Conservation (phyloP, 495 filamentous ascomycete species). For the Neurospora sp. region DNA sequence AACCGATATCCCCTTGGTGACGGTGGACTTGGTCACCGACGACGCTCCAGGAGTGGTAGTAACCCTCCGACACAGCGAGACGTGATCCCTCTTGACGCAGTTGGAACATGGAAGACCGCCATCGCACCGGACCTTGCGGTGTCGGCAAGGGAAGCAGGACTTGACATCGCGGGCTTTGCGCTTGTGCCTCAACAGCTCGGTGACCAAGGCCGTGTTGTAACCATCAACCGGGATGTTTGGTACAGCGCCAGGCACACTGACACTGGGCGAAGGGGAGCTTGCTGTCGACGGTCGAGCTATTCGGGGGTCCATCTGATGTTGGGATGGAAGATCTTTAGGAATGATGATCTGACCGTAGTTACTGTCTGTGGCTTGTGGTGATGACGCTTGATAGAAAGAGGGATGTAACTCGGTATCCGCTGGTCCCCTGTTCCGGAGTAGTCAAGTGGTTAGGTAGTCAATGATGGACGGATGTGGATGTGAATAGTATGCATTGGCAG, state of each 20-base stretch:
- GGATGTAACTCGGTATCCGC: neutral
- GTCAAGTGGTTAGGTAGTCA: neutral
- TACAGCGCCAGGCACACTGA: neutral
- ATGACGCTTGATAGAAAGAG: neutral
- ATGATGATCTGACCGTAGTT: neutral
- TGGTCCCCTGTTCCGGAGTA: neutral
- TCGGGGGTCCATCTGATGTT: neutral
- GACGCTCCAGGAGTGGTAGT: neutral
- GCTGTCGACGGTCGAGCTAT: neutral
- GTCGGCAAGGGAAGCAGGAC: slow-evolving; percentile 7
- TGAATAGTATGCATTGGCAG: neutral
- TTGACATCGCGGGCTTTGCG: slow-evolving; percentile 4
- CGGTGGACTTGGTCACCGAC: neutral
- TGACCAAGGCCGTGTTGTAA: neutral
- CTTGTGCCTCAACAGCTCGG: slow-evolving; percentile 2
- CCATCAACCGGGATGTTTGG: neutral
- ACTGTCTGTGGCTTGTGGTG: neutral
- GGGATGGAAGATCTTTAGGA: neutral
- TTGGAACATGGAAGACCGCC: slow-evolving; percentile 3
- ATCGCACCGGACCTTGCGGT: slow-evolving; percentile 5
- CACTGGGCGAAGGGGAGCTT: neutral
- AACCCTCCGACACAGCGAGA: slow-evolving; percentile 1
- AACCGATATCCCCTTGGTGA: neutral
- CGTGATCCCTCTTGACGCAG: slow-evolving; percentile 3
- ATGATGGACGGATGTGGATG: neutral